Evolutionary conservation across 106 monocot species (phyloP), one percentile per base, ranked within the genome.

Genomic region (Phalaenopsis aphrodite): DNA sequence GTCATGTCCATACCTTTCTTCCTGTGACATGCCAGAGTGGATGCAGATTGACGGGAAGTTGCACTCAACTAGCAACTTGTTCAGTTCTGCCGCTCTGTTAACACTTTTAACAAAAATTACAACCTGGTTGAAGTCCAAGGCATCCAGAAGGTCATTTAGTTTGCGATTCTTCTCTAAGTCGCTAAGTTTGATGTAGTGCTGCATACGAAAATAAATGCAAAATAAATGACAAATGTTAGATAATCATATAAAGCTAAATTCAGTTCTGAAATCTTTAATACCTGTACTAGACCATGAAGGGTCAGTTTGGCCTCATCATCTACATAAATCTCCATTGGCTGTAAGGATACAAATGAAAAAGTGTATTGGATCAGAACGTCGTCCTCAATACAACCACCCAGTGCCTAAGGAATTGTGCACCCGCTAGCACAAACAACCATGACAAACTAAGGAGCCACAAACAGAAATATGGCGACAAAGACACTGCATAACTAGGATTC

Each of bases 311-410:
- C 94, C 75, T 99, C 98, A 84, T 99, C 98, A 47, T 99, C 98
- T 19, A 99, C 98, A 86, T 99, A 99, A 49, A 99, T 99, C 87
- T 99, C 98, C 98, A 99, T 99, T 2, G 98, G 98, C 98, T 99
- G 98, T 82, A 91, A 94, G 82, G 86, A 42, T 84, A 87, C 73
- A 93, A 89, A 24, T 24, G 5, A 65, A 65, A 65, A 61, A 65
- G 24, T 3, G 16, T 17, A 65, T 2, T 23, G 64, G 24, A 65
- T 65, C 23, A 65, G 2, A 9, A 65, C 24, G 21, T 5, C 64
- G 23, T 52, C 90, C 79, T 88, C 88, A 86, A 83, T 83, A 43
- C 78, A 89, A 85, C 79, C 73, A 80, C 81, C 86, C 83, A 86
- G 83, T 79, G 83, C 80, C 84, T 87, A 86, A 85, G 75, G 83